These are phyloP conservation scores for Pyrenula aspistea DNA, from an alignment of 495 filamentous ascomycete genomes.

Conservation along the genomic window DNA sequence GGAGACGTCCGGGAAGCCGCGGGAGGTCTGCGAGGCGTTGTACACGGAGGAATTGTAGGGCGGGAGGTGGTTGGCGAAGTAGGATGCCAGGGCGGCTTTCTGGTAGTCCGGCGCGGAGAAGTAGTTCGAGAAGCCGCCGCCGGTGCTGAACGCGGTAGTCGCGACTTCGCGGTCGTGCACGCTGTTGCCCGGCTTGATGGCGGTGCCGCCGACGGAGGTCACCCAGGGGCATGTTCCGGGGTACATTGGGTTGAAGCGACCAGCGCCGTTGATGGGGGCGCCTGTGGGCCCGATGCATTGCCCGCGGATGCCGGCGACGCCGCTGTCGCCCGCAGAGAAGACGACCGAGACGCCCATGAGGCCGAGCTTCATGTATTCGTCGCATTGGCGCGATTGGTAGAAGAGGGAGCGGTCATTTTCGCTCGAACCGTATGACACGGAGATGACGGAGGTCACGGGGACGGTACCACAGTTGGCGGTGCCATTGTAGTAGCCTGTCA, in stretches of 20 bases:
- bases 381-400: slow-evolving; percentile 44
- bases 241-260: slow-evolving; percentile 37
- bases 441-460: slow-evolving; percentile 41
- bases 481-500: not conserved
- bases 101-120: slow-evolving; percentile 51
- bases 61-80: slow-evolving; percentile 33
- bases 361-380: slow-evolving; percentile 54
- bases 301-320: slow-evolving; percentile 37
- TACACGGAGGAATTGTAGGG: slow-evolving; percentile 41
- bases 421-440: slow-evolving; percentile 42
- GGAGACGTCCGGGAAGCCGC: slow-evolving; percentile 54
- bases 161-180: slow-evolving; percentile 28
- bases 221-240: slow-evolving; percentile 39
- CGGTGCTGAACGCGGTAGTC: slow-evolving; percentile 35
- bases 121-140: slow-evolving; percentile 60
- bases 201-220: slow-evolving; percentile 37
- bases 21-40: slow-evolving; percentile 37
- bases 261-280: slow-evolving; percentile 24
- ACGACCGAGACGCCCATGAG: slow-evolving; percentile 49
- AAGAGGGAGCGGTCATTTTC: slow-evolving; percentile 36
- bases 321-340: slow-evolving; percentile 48
- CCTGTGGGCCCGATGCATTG: slow-evolving; percentile 25
- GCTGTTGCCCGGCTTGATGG: slow-evolving; percentile 22
- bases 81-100: slow-evolving; percentile 32
- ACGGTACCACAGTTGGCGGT: not conserved